Evolutionary conservation across 352 stramenopile species (phyloP).

Genomic region (Pythium myriotylum): DNA sequence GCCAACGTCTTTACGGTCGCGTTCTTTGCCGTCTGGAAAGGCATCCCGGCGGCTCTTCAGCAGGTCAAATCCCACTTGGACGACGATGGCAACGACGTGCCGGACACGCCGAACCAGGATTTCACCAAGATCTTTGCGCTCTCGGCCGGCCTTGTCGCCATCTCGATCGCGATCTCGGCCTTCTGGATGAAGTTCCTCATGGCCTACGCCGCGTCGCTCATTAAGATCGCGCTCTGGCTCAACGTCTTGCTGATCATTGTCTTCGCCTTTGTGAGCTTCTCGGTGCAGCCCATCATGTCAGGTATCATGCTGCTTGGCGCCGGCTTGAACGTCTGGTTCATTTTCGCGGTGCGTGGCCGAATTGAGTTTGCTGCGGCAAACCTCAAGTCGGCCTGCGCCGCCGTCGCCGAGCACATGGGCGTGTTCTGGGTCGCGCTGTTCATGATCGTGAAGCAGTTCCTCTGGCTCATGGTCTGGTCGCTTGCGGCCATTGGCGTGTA

Average conservation of each 20-base stretch:
- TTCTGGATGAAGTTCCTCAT: conserved; percentile 83
- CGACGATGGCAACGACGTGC: conserved; percentile 29
- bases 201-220: conserved; percentile 73
- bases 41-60: conserved; percentile 56
- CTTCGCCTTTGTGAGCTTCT: conserved; percentile 66
- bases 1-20: conserved; percentile 58
- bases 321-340: conserved; percentile 83
- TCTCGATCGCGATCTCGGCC: conserved; percentile 59
- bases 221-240: conserved; percentile 79
- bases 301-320: conserved; percentile 62
- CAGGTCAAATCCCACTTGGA: conserved; percentile 18
- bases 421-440: conserved; percentile 72
- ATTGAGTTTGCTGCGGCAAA: conserved; percentile 86
- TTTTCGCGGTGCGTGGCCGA: conserved; percentile 75
- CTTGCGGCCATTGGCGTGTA: conserved; percentile 73
- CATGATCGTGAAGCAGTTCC: conserved; percentile 69
- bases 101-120: conserved; percentile 34
- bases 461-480: conserved; percentile 77
- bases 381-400: conserved; percentile 69
- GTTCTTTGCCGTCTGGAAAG: conserved; percentile 72
- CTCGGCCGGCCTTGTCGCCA: conserved; percentile 47
- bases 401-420: conserved; percentile 52
- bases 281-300: conserved; percentile 60
- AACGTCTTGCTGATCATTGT: conserved; percentile 75
- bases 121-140: conserved; percentile 58